Evolutionary conservation across 2,329 filamentous ascomycete species (phyloP), one percentile per base, ranked within the genome.

Genomic region (Hawksworthiomyces lignivorus): DNA sequence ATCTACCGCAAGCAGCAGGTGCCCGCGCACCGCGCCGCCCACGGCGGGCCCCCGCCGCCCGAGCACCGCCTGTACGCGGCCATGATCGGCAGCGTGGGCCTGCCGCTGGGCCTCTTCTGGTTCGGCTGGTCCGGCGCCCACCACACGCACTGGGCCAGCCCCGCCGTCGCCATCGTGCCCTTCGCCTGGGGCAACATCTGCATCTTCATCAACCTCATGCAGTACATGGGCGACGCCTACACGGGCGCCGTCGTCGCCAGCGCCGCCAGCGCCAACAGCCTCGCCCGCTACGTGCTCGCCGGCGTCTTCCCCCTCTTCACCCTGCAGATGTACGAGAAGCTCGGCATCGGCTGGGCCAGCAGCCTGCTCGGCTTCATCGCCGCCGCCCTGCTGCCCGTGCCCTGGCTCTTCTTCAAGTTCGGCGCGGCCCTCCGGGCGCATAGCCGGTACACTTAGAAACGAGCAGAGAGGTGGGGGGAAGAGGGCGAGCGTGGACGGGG

Each of bases 151-250:
- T 79, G 74, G 72, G 68, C 65, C 0, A 66, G 67, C 18, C 67
- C 73, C 0, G 64, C 69, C 0, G 55, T 71, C 0, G 69, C 73
- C 4, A 71, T 75, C 7, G 60, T 77, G 3, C 62, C 70, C 0
- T 80, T 81, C 51, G 72, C 72, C 0, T 77, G 72, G 67, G 77
- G 76, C 2, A 80, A 79, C 49, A 56, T 80, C 1, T 74, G 68
- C 45, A 61, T 82, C 3, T 81, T 81, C 50, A 66, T 78, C 47
- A 64, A 67, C 41, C 63, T 67, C 4, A 61, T 68, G 12, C 67
- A 64, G 51, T 81, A 79, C 50, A 63, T 69, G 2, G 60, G 70
- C 7, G 77, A 82, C 50, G 68, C 69, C 0, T 82, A 79, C 50
- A 65, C 71, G 4, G 66, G 71, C 0, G 61, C 65, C 12, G 69